Conservation (phyloP, 106 monocot genomes). For the Allium cepa region DNA sequence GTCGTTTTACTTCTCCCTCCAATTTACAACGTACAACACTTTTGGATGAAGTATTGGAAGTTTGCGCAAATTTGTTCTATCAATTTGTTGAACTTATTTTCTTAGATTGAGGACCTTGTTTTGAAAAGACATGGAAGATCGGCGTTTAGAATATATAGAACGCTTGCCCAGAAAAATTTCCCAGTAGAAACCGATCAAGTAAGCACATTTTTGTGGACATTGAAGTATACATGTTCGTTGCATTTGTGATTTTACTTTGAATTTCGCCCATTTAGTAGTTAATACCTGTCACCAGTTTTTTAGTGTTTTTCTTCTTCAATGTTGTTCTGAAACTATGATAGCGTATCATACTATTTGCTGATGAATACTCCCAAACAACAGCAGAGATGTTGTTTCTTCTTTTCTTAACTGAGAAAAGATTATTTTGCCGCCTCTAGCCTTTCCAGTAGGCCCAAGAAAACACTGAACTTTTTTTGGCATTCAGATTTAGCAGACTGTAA, state of each 20-base stretch:
- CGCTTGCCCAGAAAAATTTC: slow-evolving; percentile 25
- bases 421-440: no score
- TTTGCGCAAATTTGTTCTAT: neutral
- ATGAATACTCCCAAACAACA: no score
- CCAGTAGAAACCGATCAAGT: slow-evolving; percentile 58
- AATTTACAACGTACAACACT: no score
- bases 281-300: no score
- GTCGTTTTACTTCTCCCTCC: neutral
- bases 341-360: no score
- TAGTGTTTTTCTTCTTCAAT: neutral
- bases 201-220: slow-evolving; percentile 4
- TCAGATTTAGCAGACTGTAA: no score
- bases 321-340: no score
- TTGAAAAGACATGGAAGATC: slow-evolving; percentile 67
- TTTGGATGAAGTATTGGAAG: no score
- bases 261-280: neutral
- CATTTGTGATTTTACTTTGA: neutral
- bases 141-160: slow-evolving; percentile 72
- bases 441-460: no score
- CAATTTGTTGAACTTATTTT: slow-evolving; percentile 5
- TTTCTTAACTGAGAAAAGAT: no score
- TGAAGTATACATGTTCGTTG: neutral
- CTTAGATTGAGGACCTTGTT: slow-evolving; percentile 63
- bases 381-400: no score
- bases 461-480: no score